Percentiles rank a stretch among this genome's conserved stretches.
Conservation (phyloP, 163 green algal species). For the Trebouxia gelatinosa region DNA sequence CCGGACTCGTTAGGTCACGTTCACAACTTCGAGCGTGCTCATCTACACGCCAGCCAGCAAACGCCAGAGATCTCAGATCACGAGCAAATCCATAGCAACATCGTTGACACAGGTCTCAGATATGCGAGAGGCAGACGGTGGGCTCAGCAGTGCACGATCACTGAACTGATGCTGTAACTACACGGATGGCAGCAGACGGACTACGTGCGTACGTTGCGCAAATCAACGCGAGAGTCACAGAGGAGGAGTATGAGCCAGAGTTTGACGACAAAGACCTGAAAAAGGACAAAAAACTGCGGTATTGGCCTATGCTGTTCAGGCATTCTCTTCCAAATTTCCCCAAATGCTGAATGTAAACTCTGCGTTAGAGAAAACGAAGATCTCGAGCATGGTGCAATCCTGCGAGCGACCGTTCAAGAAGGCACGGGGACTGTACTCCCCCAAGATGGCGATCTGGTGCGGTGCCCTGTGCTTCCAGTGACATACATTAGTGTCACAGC, state of each 20-base stretch:
- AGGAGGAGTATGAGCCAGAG: constrained; percentile 39
- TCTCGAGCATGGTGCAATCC: constrained; percentile 56
- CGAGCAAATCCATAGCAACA: no score
- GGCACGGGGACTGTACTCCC: neutral
- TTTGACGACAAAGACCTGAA: constrained; percentile 50
- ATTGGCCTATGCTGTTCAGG: neutral
- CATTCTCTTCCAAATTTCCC: neutral
- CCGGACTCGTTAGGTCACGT: no score
- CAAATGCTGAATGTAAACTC: neutral
- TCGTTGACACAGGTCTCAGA: no score
- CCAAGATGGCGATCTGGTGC: neutral
- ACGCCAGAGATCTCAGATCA: no score
- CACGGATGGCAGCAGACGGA: neutral
- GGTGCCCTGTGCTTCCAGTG: neutral
- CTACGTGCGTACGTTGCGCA: neutral
- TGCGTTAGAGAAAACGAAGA: constrained; percentile 67
- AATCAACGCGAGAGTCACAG: neutral
- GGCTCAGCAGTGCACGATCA: no score
- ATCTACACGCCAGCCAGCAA: no score
- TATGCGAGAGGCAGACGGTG: no score
- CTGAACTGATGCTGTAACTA: no score
- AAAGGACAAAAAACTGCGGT: constrained; percentile 49
- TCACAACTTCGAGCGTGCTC: no score
- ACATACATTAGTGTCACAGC: neutral
- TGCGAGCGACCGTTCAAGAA: constrained; percentile 47